These are phyloP conservation scores for Malus hybrid DNA, from an alignment of 331 rosid genomes.

Conservation along the genomic window DNA sequence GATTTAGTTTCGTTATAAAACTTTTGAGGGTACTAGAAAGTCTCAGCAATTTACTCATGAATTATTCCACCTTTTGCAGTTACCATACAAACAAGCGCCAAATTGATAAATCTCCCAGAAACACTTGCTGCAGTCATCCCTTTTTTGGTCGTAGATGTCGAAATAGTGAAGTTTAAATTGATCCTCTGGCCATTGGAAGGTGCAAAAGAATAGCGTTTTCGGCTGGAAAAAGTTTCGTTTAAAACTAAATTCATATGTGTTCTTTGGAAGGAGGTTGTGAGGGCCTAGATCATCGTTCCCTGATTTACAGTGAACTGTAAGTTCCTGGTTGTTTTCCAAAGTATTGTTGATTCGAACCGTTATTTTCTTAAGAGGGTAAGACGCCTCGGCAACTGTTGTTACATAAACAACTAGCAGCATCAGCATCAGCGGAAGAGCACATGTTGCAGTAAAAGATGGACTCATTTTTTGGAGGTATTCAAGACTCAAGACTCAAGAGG, in stretches of 20 bases:
- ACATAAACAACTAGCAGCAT: neutral
- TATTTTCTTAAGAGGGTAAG: neutral
- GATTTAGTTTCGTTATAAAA: too few relatives aligned
- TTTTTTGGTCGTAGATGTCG: neutral
- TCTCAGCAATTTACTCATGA: too few relatives aligned
- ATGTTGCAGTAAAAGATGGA: neutral
- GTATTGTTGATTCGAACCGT: neutral
- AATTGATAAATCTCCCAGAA: too few relatives aligned
- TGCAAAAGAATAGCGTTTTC: neutral
- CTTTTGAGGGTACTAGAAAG: too few relatives aligned
- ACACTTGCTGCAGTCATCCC: neutral
- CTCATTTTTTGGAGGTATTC: neutral
- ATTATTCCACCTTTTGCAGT: too few relatives aligned
- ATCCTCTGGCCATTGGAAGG: neutral
- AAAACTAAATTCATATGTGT: neutral
- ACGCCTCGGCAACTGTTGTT: neutral
- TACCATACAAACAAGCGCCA: too few relatives aligned
- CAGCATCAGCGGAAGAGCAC: neutral
- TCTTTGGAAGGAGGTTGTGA: neutral
- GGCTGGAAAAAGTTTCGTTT: neutral
- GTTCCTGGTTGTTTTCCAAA: neutral
- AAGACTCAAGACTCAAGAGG: too few relatives aligned
- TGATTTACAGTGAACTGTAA: neutral
- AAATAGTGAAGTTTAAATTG: neutral
- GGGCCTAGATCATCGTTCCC: neutral